Evolutionary conservation across 371 early-diverging fungal species (phyloP).

Genomic region (Lichtheimia ornata): DNA sequence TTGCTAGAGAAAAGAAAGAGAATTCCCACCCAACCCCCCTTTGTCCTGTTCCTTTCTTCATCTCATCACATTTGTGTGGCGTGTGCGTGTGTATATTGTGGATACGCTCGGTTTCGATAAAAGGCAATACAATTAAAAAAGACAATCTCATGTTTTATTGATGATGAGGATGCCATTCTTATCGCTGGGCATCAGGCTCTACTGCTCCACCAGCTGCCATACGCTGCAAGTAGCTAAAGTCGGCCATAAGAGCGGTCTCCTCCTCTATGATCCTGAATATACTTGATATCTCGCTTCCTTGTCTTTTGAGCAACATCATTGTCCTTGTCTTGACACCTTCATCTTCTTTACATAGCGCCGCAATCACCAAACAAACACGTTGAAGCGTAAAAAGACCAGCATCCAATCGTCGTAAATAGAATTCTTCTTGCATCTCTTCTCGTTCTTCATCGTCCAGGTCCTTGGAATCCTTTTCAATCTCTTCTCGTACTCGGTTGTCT

Average conservation of each 20-base stretch:
- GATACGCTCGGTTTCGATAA: no score
- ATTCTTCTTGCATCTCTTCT: constrained; percentile 62
- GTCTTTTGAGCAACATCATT: constrained; percentile 27
- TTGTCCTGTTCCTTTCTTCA: no score
- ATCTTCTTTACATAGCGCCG: constrained; percentile 61
- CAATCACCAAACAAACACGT: constrained; percentile 67
- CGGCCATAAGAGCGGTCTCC: constrained; percentile 31
- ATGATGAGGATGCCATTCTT: neutral
- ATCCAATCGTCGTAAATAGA: constrained; percentile 65
- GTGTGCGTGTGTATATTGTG: no score
- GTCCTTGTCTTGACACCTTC: constrained; percentile 30
- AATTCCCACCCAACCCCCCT: no score
- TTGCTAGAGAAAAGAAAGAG: no score
- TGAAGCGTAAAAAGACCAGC: constrained; percentile 87
- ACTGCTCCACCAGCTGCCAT: constrained; percentile 26
- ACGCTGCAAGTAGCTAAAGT: constrained; percentile 26
- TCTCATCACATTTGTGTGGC: no score
- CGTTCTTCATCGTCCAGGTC: constrained; percentile 53
- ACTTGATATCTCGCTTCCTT: constrained; percentile 26
- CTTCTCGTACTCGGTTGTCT: constrained; percentile 53
- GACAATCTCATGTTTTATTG: no score
- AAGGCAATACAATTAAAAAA: no score
- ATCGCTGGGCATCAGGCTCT: constrained; percentile 15
- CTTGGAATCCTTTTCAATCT: constrained; percentile 49
- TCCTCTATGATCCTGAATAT: constrained; percentile 33